These are phyloP conservation scores for Lactarius pseudohatsudake DNA, from an alignment of 768 basidiomycete species.

Conservation along the genomic window DNA sequence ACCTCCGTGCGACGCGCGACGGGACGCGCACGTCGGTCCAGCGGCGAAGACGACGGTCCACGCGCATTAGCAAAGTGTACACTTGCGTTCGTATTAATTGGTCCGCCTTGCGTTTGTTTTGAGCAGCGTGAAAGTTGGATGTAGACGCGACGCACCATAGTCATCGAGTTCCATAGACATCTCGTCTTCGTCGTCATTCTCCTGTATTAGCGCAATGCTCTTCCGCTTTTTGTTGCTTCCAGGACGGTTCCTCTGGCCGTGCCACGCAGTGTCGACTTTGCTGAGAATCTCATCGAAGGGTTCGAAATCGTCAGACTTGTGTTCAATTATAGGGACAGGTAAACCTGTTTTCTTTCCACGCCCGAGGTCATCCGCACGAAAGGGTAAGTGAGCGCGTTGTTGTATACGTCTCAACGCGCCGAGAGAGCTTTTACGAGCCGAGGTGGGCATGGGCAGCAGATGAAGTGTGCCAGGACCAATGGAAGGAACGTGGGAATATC, in stretches of 20 bases:
- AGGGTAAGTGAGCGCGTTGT: slow-evolving; percentile 71
- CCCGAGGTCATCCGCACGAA: slow-evolving; percentile 71
- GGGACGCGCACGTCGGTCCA: slow-evolving; percentile 35
- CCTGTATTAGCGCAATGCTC: slow-evolving; percentile 37
- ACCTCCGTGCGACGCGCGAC: slow-evolving; percentile 36
- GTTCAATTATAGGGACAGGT: slow-evolving; percentile 63
- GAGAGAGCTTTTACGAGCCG: slow-evolving; percentile 42
- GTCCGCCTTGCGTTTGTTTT: slow-evolving; percentile 9
- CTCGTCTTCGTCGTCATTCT: slow-evolving; percentile 53
- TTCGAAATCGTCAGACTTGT: slow-evolving; percentile 80
- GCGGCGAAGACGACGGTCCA: slow-evolving; percentile 31
- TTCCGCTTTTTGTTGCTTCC: slow-evolving; percentile 40
- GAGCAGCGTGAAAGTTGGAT: not conserved
- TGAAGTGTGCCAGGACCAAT: not conserved
- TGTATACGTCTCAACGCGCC: slow-evolving; percentile 51
- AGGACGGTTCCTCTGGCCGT: slow-evolving; percentile 41
- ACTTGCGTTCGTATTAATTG: slow-evolving; percentile 33
- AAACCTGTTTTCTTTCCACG: slow-evolving; percentile 83
- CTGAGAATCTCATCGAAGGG: slow-evolving; percentile 73
- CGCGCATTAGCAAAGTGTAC: slow-evolving; percentile 36
- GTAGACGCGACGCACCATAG: slow-evolving; percentile 46
- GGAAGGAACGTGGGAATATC: slow-evolving; percentile 27
- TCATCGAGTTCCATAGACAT: slow-evolving; percentile 78
- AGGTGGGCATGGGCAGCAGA: slow-evolving; percentile 33
- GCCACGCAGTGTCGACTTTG: slow-evolving; percentile 67